Percentiles rank a stretch among this genome's conserved stretches.
These are phyloP conservation scores for Rhododendron simsii DNA, from an alignment of 148 eudicot genomes.

Conservation along the genomic window DNA sequence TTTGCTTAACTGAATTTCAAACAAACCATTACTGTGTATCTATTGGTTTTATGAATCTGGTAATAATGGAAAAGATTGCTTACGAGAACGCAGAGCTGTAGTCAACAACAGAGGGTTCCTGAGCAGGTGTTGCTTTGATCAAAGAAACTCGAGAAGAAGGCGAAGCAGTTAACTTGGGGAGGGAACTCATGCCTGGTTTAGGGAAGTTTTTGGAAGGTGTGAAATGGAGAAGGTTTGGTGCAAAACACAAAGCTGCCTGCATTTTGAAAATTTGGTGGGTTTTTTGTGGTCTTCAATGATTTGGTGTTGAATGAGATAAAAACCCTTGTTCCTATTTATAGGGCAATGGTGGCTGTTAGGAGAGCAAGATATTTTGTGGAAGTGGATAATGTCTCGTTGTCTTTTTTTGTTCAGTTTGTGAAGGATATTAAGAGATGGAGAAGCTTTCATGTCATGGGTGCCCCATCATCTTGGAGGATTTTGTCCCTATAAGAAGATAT, in stretches of 20 bases:
- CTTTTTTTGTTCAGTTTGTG: not conserved
- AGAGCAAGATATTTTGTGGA: slow-evolving; percentile 9
- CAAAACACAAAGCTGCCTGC: slow-evolving; percentile 37
- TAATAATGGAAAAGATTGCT: slow-evolving; percentile 9
- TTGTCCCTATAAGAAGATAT: not conserved
- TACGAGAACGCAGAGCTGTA: slow-evolving; percentile 48
- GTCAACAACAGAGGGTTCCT: slow-evolving; percentile 35
- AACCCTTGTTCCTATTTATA: not conserved
- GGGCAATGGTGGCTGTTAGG: not conserved
- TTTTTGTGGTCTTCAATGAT: not conserved
- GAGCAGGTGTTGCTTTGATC: slow-evolving; percentile 17
- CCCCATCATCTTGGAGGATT: not conserved
- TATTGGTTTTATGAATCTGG: not conserved
- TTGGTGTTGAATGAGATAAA: not conserved
- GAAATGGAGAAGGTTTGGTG: slow-evolving; percentile 23
- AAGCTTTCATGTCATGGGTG: not conserved
- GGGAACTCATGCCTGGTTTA: not conserved
- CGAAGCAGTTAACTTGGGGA: not conserved
- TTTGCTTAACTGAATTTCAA: not conserved
- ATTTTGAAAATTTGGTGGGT: slow-evolving; percentile 21
- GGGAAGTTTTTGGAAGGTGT: not conserved
- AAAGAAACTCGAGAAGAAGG: not conserved
- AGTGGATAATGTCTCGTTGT: not conserved
- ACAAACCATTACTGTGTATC: too few relatives aligned
- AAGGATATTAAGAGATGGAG: not conserved